Evolutionary conservation across 2,329 filamentous ascomycete genomes (phyloP).

Genomic region (Diaporthe citriasiana): DNA sequence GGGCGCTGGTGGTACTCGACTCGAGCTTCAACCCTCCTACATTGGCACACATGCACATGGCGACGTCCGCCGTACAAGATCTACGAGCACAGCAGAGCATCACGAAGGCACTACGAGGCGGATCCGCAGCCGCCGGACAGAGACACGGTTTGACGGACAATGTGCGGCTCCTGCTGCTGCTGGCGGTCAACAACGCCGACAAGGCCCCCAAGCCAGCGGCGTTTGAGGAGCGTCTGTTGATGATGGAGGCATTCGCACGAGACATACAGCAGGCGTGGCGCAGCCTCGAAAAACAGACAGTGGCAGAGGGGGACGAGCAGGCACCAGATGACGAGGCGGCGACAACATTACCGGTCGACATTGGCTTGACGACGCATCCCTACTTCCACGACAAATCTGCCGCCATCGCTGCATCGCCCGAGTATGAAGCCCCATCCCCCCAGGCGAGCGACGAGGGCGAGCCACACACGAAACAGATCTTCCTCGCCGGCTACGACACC

Average conservation of each 20-base stretch:
- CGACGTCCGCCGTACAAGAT: constrained; percentile 60
- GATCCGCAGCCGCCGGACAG: not conserved
- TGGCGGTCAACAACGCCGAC: constrained; percentile 76
- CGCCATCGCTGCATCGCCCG: constrained; percentile 65
- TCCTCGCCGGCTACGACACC: constrained; percentile 83
- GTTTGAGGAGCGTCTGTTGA: constrained; percentile 75
- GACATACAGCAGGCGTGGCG: constrained; percentile 60
- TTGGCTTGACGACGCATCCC: constrained; percentile 78
- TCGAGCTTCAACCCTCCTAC: constrained; percentile 80
- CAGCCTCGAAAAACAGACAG: not conserved
- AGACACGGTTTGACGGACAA: not conserved
- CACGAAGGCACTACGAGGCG: constrained; percentile 27
- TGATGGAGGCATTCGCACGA: constrained; percentile 79
- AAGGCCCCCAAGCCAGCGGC: constrained; percentile 76
- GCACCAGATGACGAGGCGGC: constrained; percentile 1
- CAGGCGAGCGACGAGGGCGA: not conserved
- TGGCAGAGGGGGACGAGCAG: not conserved
- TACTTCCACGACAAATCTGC: constrained; percentile 81
- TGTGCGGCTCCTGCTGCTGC: constrained; percentile 67
- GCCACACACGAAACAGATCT: constrained; percentile 67
- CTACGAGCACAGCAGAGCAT: constrained; percentile 35
- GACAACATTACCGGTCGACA: constrained; percentile 64
- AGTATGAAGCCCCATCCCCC: constrained; percentile 52
- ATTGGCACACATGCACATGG: constrained; percentile 71
- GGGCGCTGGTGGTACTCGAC: constrained; percentile 70